phyloP scores from a whole-genome alignment of 2,329 filamentous ascomycete genomes.

The Clarireedia hainanense region DNA sequence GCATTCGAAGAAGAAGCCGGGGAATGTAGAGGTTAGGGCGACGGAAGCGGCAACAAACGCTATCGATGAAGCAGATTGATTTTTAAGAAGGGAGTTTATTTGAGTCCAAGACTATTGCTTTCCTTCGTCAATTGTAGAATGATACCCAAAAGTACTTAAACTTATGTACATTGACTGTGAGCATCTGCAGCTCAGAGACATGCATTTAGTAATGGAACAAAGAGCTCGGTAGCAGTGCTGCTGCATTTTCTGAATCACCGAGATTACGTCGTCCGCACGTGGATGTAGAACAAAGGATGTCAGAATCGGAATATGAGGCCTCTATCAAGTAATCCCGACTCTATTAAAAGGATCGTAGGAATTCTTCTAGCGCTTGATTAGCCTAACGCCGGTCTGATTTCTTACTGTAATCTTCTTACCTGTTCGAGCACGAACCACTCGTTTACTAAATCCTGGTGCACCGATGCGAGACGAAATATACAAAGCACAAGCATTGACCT shows the following conservation, averaged over 20 bases:
- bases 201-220: background rate
- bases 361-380: background rate
- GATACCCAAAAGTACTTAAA: constrained; percentile 1
- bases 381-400: too few relatives aligned
- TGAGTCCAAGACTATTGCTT: background rate
- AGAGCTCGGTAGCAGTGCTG: background rate
- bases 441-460: background rate
- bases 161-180: background rate
- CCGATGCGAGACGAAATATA: background rate
- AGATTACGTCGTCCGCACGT: background rate
- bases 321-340: background rate
- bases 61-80: constrained; percentile 3
- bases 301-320: background rate
- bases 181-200: background rate
- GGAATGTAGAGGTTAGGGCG: constrained; percentile 7
- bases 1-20: constrained; percentile 14
- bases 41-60: constrained; percentile 2
- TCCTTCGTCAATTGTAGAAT: background rate
- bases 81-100: background rate
- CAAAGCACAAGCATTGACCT: constrained; percentile 9
- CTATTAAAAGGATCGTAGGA: constrained; percentile 5
- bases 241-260: background rate
- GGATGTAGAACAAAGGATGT: background rate
- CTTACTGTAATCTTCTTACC: background rate
- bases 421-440: constrained; percentile 4